Base-by-base conservation (phyloP, 2,329 filamentous ascomycete genomes). In the Purpureocillium takamizusanense region DNA sequence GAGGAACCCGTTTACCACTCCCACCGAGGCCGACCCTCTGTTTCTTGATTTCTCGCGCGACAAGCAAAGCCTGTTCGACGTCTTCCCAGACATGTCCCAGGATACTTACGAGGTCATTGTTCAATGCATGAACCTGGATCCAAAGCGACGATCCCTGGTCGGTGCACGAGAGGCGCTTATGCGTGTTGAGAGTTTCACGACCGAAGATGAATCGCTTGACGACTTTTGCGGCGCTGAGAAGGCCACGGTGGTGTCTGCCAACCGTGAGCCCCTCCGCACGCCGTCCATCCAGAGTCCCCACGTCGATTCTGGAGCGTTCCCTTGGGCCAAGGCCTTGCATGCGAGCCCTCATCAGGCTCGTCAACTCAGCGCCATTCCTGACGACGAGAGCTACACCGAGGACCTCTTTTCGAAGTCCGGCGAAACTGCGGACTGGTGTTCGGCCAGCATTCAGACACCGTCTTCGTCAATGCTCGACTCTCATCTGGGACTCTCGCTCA, bases 11-110 rank as follows among this genome's bases (percentile, higher is more conserved):
- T 98, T 98, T 60, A 88, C 86, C 37, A 86, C 82, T 3, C 92
- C 92, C 1, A 88, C 86, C 2, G 81, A 88, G 61, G 81, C 83
- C n/a, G 92, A 98, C 55, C 83, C 88, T 11, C 69, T 98, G 36
- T 98, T 95, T 65, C 73, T 88, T 45, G 92, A 98, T 62, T 98
- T 94, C 59, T 85, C 83, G 36, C 81, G 85, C 42, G 90, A 98
- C 66, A 88, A 88, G 61, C 89, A 97, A 63, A 94, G 86, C 31
- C 77, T 98, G 41, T 98, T 98, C 59, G 92, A 98, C 60, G 86
- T 97, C 53, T 98, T 98, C 62, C 89, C 92, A 30, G 89, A 86
- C 61, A 95, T 98, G 90, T 97, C 90, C 36, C 87, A 95, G 61
- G 92, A 98, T 61, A 95, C 92, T 1, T 98, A 86, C 55, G 88